phyloP scores from a whole-genome alignment of 257 asterid species.

The Forsythia suspensa region DNA sequence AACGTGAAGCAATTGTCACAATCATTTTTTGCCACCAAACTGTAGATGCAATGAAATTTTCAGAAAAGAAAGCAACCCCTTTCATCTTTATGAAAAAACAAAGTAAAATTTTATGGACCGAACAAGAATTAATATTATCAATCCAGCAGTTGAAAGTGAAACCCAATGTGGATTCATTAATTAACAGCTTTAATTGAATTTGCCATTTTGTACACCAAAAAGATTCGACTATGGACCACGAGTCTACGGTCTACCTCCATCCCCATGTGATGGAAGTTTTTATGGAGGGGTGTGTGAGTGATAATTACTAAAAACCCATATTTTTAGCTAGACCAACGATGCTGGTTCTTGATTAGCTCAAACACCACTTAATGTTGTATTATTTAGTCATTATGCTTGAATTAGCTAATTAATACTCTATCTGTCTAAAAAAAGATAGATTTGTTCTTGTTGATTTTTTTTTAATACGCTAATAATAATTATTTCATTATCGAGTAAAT shows the following conservation, averaged over 20 bases:
- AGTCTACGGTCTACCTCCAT: neutral
- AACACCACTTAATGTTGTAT: too few relatives aligned
- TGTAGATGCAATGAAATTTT: neutral
- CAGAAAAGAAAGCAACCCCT: neutral
- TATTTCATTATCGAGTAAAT: too few relatives aligned
- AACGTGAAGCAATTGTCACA: constrained; percentile 14
- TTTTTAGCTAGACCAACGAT: too few relatives aligned
- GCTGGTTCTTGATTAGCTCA: too few relatives aligned
- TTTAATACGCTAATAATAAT: too few relatives aligned
- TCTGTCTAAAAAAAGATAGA: too few relatives aligned
- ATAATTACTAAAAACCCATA: too few relatives aligned
- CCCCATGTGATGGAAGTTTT: too few relatives aligned
- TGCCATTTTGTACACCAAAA: neutral
- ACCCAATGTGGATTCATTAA: neutral
- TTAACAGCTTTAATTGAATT: neutral
- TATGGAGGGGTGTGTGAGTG: too few relatives aligned
- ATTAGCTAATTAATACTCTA: too few relatives aligned
- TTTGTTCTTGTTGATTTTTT: too few relatives aligned
- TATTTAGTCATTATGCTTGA: too few relatives aligned
- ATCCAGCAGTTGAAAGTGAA: neutral
- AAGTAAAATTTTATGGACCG: neutral
- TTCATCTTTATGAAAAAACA: neutral
- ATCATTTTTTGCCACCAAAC: neutral
- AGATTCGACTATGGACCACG: neutral
- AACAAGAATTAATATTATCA: neutral